Evolutionary conservation across 768 basidiomycete genomes (phyloP), one percentile per base, ranked within the genome.

Genomic region (Suillus cothurnatus): DNA sequence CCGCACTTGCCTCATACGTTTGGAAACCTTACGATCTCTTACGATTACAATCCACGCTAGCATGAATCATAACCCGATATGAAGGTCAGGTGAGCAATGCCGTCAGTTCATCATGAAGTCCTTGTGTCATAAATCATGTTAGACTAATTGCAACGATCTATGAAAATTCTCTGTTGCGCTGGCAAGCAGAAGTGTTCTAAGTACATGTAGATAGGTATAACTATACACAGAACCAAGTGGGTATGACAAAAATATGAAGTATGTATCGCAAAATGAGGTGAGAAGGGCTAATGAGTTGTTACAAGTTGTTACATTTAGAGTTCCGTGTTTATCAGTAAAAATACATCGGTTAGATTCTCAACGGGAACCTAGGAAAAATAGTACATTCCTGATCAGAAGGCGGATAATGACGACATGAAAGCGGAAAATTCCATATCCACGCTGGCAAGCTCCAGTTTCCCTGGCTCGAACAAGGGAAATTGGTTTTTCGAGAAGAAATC

Each of bases 321-420:
- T 72, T 67, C 66, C 68, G 8, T 38, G 62, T 38, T 66, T 23
- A 47, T 36, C 52, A 36, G 41, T 74, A 74, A 76, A 74, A 76
- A 74, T 74, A 74, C 73, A 74, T 6, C 59, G 39, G 60, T 67
- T 56, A 55, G 36, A 52, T 63, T 67, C 41, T 67, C 49, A 65
- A 43, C 19, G 39, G 62, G 52, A 65, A 67, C 65, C 47, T 12
- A 57, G 53, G 32, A 34, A 55, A 63, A 62, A 41, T 52, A 34
- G 64, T 60, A 43, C 47, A 61, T 38, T 56, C 50, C 68, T 70
- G 61, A 52, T 74, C 76, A 76, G 59, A 70, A 77, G 61, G 67
- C 73, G 64, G 76, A 62, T 49, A 76, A 43, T 50, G 76, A 70
- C 61, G 75, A 69, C 66, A 76, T 72, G 73, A 76, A 76, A 28